Percentiles rank a stretch among this genome's conserved stretches.
Evolutionary conservation across 768 basidiomycete species (phyloP).

Genomic region (Phanerodontia chrysosporium): DNA sequence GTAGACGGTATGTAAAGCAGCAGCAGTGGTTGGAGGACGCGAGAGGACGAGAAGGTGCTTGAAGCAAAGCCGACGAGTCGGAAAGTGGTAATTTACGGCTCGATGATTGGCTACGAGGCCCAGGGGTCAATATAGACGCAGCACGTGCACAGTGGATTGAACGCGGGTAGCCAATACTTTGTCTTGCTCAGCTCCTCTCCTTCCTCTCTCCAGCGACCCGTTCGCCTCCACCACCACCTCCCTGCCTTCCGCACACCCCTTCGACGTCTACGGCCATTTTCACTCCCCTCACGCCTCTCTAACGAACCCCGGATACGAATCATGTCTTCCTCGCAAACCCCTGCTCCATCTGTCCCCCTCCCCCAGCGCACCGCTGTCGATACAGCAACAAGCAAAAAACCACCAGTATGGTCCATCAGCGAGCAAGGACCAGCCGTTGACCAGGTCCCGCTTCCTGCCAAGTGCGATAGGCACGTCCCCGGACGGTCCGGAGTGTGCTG

Average conservation of each 20-base stretch:
- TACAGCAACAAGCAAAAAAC: conserved; percentile 25
- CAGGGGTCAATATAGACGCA: not conserved
- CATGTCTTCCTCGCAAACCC: conserved; percentile 9
- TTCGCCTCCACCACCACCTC: not conserved
- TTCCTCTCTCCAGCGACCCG: not conserved
- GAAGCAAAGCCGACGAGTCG: not conserved
- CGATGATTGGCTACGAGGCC: not conserved
- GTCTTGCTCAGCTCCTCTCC: not conserved
- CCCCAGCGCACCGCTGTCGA: conserved; percentile 7
- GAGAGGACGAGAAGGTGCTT: not conserved
- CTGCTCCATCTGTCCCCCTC: conserved; percentile 16
- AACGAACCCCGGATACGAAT: not conserved
- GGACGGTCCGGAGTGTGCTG: conserved; percentile 72
- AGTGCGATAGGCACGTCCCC: conserved; percentile 53
- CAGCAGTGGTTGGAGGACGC: not conserved
- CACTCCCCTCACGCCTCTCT: not conserved
- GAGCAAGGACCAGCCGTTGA: conserved; percentile 32
- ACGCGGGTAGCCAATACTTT: conserved; percentile 10
- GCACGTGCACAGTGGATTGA: not conserved
- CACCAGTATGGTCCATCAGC: conserved; percentile 66
- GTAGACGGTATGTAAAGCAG: no score
- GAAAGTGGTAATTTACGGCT: not conserved
- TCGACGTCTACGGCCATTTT: not conserved
- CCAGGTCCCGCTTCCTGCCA: conserved; percentile 44
- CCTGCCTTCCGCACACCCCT: not conserved